Conservation (phyloP, 768 basidiomycete genomes). For the Lactarius evosmus region DNA sequence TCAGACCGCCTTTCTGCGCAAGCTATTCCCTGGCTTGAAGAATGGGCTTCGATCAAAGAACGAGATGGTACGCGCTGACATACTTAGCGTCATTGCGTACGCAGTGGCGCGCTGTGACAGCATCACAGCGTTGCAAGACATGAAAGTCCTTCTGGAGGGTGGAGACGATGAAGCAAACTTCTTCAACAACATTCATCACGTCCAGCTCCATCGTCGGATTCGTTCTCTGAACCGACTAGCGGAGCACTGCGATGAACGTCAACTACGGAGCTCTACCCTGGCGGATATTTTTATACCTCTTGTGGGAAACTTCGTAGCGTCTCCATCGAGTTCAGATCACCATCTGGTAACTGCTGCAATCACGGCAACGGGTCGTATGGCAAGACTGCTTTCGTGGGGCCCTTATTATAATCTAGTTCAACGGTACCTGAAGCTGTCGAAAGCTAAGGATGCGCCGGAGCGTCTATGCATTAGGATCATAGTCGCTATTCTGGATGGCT, state of each 20-base stretch:
- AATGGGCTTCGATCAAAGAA: conserved; percentile 73
- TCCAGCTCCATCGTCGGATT: conserved; percentile 86
- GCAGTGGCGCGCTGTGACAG: conserved; percentile 63
- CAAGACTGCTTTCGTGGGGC: conserved; percentile 76
- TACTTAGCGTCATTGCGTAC: conserved; percentile 73
- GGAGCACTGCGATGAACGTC: conserved; percentile 66
- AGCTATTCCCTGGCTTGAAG: conserved; percentile 75
- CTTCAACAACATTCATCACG: conserved; percentile 93
- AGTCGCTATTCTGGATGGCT: conserved; percentile 82
- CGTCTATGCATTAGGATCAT: conserved; percentile 82
- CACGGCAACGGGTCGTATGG: conserved; percentile 69
- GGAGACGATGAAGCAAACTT: conserved; percentile 95
- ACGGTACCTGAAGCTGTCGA: conserved; percentile 70
- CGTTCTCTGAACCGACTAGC: conserved; percentile 82
- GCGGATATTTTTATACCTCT: conserved; percentile 85
- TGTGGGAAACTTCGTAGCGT: conserved; percentile 72
- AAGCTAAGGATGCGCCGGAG: conserved; percentile 66
- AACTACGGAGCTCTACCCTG: conserved; percentile 64
- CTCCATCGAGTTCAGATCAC: conserved; percentile 65
- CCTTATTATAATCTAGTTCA: conserved; percentile 78
- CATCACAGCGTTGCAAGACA: conserved; percentile 65
- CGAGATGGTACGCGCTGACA: conserved; percentile 84
- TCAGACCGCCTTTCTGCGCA: conserved; percentile 55
- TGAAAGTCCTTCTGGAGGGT: conserved; percentile 74
- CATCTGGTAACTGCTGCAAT: conserved; percentile 91